Evolutionary conservation across 139 green algal species (phyloP).

Genomic region (Micractinium conductrix): DNA sequence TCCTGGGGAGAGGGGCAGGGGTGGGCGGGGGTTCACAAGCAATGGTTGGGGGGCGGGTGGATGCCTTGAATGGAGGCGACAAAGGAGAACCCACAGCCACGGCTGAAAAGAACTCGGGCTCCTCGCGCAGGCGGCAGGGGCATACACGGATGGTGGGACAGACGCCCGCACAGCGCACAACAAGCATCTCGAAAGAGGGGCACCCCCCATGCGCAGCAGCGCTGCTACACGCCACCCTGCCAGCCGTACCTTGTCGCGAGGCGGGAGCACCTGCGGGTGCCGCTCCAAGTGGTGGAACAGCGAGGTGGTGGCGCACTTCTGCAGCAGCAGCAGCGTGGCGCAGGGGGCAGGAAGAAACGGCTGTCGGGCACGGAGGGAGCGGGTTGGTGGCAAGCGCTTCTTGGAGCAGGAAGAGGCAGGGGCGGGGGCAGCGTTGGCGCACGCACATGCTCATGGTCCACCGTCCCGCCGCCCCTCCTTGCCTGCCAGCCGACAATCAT

Average conservation of each 20-base stretch:
- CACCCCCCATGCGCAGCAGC: too few relatives aligned
- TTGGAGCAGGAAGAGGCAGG: neutral
- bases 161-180: too few relatives aligned
- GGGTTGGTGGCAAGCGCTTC: neutral
- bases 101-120: too few relatives aligned
- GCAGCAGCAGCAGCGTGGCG: too few relatives aligned
- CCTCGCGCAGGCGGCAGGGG: too few relatives aligned
- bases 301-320: slow-evolving; percentile 30
- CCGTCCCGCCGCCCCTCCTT: neutral
- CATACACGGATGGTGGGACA: too few relatives aligned
- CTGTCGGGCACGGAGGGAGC: neutral
- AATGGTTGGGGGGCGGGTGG: too few relatives aligned
- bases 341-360: neutral
- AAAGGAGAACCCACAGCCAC: too few relatives aligned
- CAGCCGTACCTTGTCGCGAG: slow-evolving; percentile 2
- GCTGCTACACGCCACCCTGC: too few relatives aligned
- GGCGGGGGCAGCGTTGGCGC: neutral
- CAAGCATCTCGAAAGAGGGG: too few relatives aligned
- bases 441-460: neutral
- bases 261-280: neutral
- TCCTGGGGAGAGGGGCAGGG: slow-evolving; percentile 29
- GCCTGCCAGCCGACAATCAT: slow-evolving; percentile 38
- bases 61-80: too few relatives aligned
- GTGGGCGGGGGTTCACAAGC: too few relatives aligned
- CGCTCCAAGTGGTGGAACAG: slow-evolving; percentile 22